Percentiles rank a stretch among this genome's conserved stretches.
These are phyloP conservation scores for Candida awuae DNA, from an alignment of 805 yeast genomes.

Conservation along the genomic window DNA sequence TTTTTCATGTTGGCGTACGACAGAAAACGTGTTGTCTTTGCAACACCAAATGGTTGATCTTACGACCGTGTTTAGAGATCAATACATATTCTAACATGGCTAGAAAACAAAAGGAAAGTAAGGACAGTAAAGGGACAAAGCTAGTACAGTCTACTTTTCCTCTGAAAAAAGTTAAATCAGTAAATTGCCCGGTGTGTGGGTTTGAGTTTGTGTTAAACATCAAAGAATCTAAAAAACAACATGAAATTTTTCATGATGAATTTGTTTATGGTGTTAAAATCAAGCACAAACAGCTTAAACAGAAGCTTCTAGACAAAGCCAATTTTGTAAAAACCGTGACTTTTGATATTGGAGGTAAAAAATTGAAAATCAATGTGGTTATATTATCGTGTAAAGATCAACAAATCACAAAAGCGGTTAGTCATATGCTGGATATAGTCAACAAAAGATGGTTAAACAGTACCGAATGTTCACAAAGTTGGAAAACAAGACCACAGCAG, in stretches of 20 bases:
- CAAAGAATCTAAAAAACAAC: slow-evolving; percentile 3
- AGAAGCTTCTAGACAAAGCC: background rate
- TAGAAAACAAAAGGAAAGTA: background rate
- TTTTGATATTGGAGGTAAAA: background rate
- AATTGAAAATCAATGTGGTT: background rate
- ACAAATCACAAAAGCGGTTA: background rate
- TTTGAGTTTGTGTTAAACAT: background rate
- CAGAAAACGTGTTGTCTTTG: background rate
- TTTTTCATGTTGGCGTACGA: background rate
- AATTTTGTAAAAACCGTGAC: background rate
- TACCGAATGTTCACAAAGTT: background rate
- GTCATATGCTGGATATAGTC: background rate
- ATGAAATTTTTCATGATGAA: slow-evolving; percentile 1
- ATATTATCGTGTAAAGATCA: background rate
- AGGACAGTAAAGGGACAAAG: background rate
- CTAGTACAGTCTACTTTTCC: slow-evolving; percentile 4
- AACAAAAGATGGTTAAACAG: slow-evolving; percentile 7
- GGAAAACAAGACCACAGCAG: slow-evolving; percentile 1
- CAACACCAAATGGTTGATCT: no score
- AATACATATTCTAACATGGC: background rate
- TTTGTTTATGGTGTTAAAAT: background rate
- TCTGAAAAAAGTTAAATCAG: background rate
- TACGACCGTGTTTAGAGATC: no score
- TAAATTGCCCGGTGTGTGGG: slow-evolving; percentile 1
- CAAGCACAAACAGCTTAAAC: background rate